Evolutionary conservation across 2,329 filamentous ascomycete genomes (phyloP), one percentile per base, ranked within the genome.

Genomic region (Colletotrichum tropicicola): DNA sequence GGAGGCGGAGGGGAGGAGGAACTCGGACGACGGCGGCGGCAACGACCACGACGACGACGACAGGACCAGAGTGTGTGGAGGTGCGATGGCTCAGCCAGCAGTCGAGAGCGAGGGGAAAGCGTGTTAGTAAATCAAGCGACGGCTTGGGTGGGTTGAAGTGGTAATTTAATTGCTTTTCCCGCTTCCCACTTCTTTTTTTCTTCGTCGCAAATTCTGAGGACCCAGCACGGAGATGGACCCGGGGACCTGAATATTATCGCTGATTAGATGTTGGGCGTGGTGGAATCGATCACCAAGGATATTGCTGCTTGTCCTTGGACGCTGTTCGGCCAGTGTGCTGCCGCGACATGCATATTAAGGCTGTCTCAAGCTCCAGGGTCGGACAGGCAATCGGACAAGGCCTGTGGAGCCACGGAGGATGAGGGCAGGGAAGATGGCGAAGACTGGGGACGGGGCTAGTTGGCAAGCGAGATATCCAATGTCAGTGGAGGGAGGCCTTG

Each of bases 381-480:
- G 61, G 45, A 51, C 57, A 65, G 44, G 61, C 61, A 55, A 55
- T 55, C 35, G 61, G 49, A 28, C 57, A 55, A 44, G 57, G 61
- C 43, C 57, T 61, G 61, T 65, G 61, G 61, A 44, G 51, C 49
- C 56, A 60, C 43, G 30, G 61, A 65, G 57, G 57, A 65, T 65
- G 57, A 65, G 57, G 61, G 57, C 61, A 65, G 57, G 61, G 61
- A 65, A 65, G 61, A 61, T 65, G 61, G 51, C 61, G 61, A 61
- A 61, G 61, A 61, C 61, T 61, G 57, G 57, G 49, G 61, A 51
- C 44, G 25, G 51, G 61, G 61, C 61, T 61, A 61, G 61, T 55
- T 61, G 56, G 44, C 61, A 65, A 65, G 61, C 61, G 61, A 65
- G 61, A 65, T 65, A 61, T 55, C 57, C 57, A 65, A 65, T 65